Conservation (phyloP, 2,329 filamentous ascomycete species). For the Fusarium brevicatenulatum region DNA sequence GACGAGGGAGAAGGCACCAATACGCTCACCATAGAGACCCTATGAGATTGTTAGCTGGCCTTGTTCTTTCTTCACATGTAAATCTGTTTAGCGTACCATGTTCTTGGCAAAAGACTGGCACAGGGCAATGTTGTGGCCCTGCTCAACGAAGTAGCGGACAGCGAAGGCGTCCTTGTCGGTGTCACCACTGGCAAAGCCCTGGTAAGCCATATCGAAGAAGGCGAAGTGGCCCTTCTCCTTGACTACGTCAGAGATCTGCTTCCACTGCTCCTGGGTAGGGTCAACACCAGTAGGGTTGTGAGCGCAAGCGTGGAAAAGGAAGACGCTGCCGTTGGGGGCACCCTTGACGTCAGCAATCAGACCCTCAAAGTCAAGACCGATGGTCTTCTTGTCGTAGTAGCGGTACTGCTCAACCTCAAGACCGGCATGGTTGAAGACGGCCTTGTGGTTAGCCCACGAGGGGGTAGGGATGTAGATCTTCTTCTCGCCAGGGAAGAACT, state of each 20-base stretch:
- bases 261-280: conserved; percentile 92
- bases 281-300: conserved; percentile 99
- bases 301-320: conserved; percentile 95
- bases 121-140: conserved; percentile 89
- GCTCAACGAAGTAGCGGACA: conserved; percentile 89
- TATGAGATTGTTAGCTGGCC: conserved; percentile 47
- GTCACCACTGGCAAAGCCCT: conserved; percentile 94
- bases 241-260: conserved; percentile 85
- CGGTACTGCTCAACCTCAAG: conserved; percentile 94
- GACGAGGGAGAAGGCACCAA: conserved; percentile 95
- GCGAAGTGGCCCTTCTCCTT: conserved; percentile 89
- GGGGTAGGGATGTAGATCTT: conserved; percentile 96
- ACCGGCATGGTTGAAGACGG: conserved; percentile 93
- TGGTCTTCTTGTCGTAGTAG: conserved; percentile 99
- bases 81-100: conserved; percentile 71
- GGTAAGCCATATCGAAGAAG: conserved; percentile 99
- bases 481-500: conserved; percentile 91
- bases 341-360: conserved; percentile 90
- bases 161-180: conserved; percentile 94
- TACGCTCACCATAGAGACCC: conserved; percentile 98
- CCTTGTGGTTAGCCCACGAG: conserved; percentile 98
- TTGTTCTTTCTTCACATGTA: neutral
- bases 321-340: conserved; percentile 85
- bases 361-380: conserved; percentile 96
- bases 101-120: conserved; percentile 99